Conservation (phyloP, 2,329 filamentous ascomycete species). For the Chaetomium globosum region DNA sequence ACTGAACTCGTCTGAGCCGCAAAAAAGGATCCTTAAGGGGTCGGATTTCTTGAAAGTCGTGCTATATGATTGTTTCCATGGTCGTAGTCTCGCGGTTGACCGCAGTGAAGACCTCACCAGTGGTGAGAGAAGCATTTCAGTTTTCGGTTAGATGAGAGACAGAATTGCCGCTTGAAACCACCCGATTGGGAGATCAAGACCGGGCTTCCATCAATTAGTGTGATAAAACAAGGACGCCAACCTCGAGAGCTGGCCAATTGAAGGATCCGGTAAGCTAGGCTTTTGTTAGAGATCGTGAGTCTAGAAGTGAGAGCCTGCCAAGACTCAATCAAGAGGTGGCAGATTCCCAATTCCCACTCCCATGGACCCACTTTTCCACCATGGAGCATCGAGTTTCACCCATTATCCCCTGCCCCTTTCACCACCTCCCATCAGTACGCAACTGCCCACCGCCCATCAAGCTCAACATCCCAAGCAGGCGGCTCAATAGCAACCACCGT, state of each 20-base stretch:
- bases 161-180: not conserved
- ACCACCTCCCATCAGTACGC: conserved; percentile 45
- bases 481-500: conserved; percentile 41
- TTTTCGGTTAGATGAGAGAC: not conserved
- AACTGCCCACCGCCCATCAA: conserved; percentile 43
- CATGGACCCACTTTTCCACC: conserved; percentile 10
- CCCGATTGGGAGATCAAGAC: not conserved
- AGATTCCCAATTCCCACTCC: too few relatives aligned
- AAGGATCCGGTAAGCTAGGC: not conserved
- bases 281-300: not conserved
- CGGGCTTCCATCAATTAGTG: not conserved
- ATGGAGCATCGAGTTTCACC: too few relatives aligned
- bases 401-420: not conserved
- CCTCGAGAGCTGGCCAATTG: not conserved
- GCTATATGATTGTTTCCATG: conserved; percentile 16
- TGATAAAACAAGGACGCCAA: not conserved
- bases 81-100: conserved; percentile 4
- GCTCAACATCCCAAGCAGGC: conserved; percentile 45
- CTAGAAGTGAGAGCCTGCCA: not conserved
- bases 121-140: conserved; percentile 6
- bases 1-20: conserved; percentile 91
- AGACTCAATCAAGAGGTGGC: not conserved
- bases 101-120: conserved; percentile 7
- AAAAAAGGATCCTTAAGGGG: conserved; percentile 85
- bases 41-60: conserved; percentile 43